Percentiles rank a stretch among this genome's conserved stretches.
Evolutionary conservation across 257 asterid genomes (phyloP).

Genomic region (Lavandula angustifolia): DNA sequence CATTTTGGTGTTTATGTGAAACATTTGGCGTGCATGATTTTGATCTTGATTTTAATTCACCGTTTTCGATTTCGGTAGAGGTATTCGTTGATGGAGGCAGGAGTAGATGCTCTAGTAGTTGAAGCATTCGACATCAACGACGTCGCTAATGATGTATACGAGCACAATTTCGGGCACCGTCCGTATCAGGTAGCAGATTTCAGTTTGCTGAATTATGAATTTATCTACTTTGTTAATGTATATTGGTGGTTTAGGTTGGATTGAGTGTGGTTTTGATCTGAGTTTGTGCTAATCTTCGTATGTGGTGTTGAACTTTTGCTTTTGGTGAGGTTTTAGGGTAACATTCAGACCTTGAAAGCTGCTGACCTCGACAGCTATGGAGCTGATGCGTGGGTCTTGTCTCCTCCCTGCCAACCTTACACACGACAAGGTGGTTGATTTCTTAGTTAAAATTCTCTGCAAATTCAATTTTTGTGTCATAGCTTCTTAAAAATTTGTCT

Average conservation of each 20-base stretch:
- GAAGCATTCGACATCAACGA: conserved; percentile 94
- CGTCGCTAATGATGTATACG: conserved; percentile 86
- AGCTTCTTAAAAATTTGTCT: conserved; percentile 28
- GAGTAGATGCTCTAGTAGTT: conserved; percentile 67
- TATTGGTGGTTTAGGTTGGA: conserved; percentile 4
- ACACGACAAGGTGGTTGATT: conserved; percentile 79
- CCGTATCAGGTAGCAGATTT: conserved; percentile 67
- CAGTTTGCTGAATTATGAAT: neutral
- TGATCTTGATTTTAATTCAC: neutral
- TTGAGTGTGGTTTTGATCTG: conserved; percentile 2
- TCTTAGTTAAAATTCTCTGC: neutral
- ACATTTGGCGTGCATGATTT: conserved; percentile 1
- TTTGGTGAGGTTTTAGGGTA: conserved; percentile 61
- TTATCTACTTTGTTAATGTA: neutral
- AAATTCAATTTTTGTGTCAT: neutral
- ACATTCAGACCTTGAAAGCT: conserved; percentile 87
- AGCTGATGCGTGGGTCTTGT: conserved; percentile 85
- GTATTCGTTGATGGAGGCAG: conserved; percentile 72
- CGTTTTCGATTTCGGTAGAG: conserved; percentile 42
- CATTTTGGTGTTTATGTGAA: neutral
- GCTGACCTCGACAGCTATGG: conserved; percentile 70
- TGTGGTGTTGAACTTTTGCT: conserved; percentile 18
- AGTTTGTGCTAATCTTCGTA: conserved; percentile 17
- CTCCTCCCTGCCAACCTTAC: conserved; percentile 99
- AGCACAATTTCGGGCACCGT: conserved; percentile 90